Conservation (phyloP, 2,329 filamentous ascomycete genomes). For the Diaporthe destruens region DNA sequence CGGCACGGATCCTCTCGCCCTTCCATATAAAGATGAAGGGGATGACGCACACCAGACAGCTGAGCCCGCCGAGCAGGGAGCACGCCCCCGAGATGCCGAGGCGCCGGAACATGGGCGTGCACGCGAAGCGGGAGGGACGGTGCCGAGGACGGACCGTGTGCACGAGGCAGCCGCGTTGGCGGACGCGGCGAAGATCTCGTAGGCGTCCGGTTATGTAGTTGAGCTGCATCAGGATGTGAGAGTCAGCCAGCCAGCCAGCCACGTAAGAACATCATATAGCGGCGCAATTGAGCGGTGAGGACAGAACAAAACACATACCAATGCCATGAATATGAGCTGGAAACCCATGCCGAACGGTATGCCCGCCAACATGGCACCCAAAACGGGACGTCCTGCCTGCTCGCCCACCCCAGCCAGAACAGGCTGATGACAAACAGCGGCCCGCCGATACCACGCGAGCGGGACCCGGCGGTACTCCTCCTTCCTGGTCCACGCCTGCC, state of each 20-base stretch:
- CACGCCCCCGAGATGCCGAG: constrained; percentile 65
- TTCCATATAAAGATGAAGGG: constrained; percentile 68
- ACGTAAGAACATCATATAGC: not conserved
- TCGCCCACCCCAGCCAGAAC: constrained; percentile 74
- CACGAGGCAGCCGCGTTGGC: constrained; percentile 66
- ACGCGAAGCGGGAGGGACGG: constrained; percentile 69
- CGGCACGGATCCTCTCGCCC: constrained; percentile 65
- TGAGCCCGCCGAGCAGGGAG: constrained; percentile 64
- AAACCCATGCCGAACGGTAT: constrained; percentile 73
- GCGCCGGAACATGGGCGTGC: constrained; percentile 61
- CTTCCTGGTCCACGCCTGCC: constrained; percentile 69
- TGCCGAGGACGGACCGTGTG: constrained; percentile 63
- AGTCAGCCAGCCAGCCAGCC: not conserved
- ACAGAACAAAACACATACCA: constrained; percentile 56
- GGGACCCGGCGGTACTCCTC: constrained; percentile 79
- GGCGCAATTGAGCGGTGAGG: not conserved
- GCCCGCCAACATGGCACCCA: constrained; percentile 69
- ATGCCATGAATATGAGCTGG: constrained; percentile 72
- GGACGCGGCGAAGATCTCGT: constrained; percentile 72
- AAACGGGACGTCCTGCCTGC: constrained; percentile 62
- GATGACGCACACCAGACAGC: constrained; percentile 62
- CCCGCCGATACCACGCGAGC: constrained; percentile 77
- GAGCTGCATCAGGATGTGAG: not conserved
- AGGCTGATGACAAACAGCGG: constrained; percentile 70
- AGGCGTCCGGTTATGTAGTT: constrained; percentile 78